Evolutionary conservation across 805 yeast species (phyloP).

Genomic region (Ogataea salicorniae): DNA sequence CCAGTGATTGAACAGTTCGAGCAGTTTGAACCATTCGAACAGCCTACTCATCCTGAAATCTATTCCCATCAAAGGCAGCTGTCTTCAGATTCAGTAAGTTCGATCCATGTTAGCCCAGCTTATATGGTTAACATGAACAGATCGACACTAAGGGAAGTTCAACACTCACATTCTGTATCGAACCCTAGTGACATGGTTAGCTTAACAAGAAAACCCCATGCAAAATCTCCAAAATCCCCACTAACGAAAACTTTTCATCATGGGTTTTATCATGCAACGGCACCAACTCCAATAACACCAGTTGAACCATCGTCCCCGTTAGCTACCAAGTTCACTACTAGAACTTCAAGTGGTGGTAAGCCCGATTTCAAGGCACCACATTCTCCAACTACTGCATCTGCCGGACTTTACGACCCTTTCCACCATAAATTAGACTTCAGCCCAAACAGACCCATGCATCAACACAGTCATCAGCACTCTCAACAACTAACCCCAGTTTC

Average conservation of each 20-base stretch:
- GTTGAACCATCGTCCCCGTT: constrained; percentile 8
- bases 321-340: too few species aligned
- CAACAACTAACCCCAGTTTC: neutral
- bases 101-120: constrained; percentile 8
- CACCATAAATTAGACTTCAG: too few species aligned
- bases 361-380: too few species aligned
- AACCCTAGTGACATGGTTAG: constrained; percentile 20
- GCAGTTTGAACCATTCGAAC: neutral
- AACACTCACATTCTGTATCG: constrained; percentile 24
- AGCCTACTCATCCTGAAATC: neutral
- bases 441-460: too few species aligned
- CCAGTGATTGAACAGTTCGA: neutral
- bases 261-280: constrained; percentile 17
- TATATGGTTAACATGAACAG: constrained; percentile 4
- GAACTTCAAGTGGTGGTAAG: too few species aligned
- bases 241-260: constrained; percentile 19
- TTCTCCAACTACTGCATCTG: too few species aligned
- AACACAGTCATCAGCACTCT: neutral
- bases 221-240: constrained; percentile 18
- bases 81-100: neutral
- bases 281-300: constrained; percentile 10
- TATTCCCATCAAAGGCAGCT: neutral
- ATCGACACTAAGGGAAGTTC: constrained; percentile 1
- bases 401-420: too few species aligned
- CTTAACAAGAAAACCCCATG: constrained; percentile 4